Evolutionary conservation across 345 rosid genomes (phyloP).

Genomic region (Citrus mangshanensis): DNA sequence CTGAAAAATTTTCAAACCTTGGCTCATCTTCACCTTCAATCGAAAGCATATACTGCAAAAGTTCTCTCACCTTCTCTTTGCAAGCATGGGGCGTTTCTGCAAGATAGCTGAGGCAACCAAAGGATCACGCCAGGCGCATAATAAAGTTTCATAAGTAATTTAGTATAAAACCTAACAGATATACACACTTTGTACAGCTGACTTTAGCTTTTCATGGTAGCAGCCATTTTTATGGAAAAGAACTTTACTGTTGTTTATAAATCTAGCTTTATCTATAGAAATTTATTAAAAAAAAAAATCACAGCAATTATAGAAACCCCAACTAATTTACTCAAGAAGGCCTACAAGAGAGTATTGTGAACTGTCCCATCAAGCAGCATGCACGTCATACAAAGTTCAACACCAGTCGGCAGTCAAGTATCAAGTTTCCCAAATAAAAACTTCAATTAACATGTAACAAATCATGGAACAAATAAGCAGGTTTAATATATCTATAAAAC

Average conservation of each 20-base stretch:
- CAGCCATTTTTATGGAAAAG: not conserved
- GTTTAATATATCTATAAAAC: not conserved
- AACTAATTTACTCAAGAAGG: not conserved
- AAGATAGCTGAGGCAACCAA: constrained; percentile 60
- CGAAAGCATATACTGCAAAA: constrained; percentile 70
- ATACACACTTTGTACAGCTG: not conserved
- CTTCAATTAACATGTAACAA: not conserved
- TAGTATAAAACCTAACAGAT: not conserved
- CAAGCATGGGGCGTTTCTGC: constrained; percentile 84
- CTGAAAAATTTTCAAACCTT: constrained; percentile 44
- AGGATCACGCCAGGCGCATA: not conserved
- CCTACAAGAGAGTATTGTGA: not conserved
- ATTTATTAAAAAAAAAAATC: not conserved
- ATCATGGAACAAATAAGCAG: not conserved
- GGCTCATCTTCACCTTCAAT: constrained; percentile 86
- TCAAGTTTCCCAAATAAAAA: not conserved
- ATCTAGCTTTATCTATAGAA: not conserved
- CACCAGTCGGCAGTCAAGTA: not conserved
- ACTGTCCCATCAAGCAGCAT: not conserved
- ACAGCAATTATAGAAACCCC: not conserved
- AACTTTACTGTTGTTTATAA: not conserved
- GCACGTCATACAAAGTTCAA: not conserved
- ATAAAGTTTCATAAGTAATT: not conserved
- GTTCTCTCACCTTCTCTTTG: constrained; percentile 65
- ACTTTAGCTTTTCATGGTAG: not conserved